phyloP scores from a whole-genome alignment of 176 grass and related monocot genomes.

The Ananas comosus region DNA sequence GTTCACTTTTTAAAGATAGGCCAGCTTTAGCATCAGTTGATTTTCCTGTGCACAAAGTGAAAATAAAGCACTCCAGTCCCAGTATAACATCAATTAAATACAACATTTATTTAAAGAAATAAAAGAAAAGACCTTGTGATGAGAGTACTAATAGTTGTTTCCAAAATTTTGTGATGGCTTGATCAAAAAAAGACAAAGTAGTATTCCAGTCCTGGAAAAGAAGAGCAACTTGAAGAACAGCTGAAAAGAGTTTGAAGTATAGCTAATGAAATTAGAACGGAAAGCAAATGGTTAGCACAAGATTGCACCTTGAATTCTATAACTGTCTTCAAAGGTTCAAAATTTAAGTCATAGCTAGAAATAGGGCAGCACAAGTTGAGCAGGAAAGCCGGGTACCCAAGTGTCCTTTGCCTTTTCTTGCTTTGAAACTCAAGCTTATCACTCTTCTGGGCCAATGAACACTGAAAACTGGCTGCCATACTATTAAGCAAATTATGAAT shows the following conservation, averaged over 20 bases:
- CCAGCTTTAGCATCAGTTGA: conserved; percentile 16
- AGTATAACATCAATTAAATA: neutral
- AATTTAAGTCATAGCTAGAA: conserved; percentile 71
- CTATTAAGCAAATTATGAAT: conserved; percentile 85
- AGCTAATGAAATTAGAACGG: conserved; percentile 9
- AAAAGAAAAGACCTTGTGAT: conserved; percentile 48
- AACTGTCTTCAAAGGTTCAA: conserved; percentile 79
- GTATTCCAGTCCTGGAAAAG: conserved; percentile 56
- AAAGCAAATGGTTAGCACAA: conserved; percentile 11
- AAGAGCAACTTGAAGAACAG: conserved; percentile 1
- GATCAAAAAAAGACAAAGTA: conserved; percentile 83
- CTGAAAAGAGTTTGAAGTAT: neutral
- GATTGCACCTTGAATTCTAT: conserved; percentile 84
- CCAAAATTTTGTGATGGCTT: conserved; percentile 57
- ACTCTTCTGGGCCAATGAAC: conserved; percentile 18
- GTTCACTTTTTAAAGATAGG: conserved; percentile 30
- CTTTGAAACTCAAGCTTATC: conserved; percentile 38
- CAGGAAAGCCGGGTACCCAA: conserved; percentile 60
- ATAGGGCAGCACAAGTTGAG: conserved; percentile 71
- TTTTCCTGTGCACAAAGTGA: conserved; percentile 22
- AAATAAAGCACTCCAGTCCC: neutral
- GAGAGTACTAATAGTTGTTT: conserved; percentile 29
- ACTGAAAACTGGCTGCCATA: conserved; percentile 54
- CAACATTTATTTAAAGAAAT: conserved; percentile 4
- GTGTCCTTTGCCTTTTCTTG: conserved; percentile 56